Conservation (phyloP, 441 rosid genomes). For the Adansonia madagascariensis region DNA sequence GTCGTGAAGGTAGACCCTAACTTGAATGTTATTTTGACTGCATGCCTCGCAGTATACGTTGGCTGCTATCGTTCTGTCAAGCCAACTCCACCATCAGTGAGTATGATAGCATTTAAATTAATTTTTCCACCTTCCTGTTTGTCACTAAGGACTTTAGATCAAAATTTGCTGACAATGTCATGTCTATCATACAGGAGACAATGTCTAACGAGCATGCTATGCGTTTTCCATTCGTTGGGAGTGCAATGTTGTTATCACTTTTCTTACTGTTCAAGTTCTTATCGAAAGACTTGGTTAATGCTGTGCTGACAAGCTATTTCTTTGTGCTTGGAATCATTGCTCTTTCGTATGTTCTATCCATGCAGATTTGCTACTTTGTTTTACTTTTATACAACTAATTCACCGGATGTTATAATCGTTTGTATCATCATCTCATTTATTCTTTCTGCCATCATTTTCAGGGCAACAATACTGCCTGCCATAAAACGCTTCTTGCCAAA, state of each 20-base stretch:
- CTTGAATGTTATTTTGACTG: constrained; percentile 84
- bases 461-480: constrained; percentile 91
- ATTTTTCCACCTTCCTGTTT: not conserved
- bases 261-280: constrained; percentile 95
- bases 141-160: not conserved
- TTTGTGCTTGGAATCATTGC: constrained; percentile 90
- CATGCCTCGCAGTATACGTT: constrained; percentile 30
- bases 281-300: constrained; percentile 93
- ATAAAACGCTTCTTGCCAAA: constrained; percentile 45
- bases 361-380: constrained; percentile 9
- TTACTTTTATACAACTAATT: not conserved
- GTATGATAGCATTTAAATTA: constrained; percentile 30
- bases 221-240: constrained; percentile 98
- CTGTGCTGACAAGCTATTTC: constrained; percentile 94
- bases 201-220: constrained; percentile 98
- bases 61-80: constrained; percentile 32
- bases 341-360: constrained; percentile 71
- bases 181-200: constrained; percentile 67
- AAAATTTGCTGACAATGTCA: constrained; percentile 22
- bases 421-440: constrained; percentile 24
- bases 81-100: constrained; percentile 59
- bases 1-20: constrained; percentile 82
- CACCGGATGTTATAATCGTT: not conserved
- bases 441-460: constrained; percentile 37
- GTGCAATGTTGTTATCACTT: constrained; percentile 92